A percentile compares a stretch with the other conserved stretches of the same genome.
Evolutionary conservation across 1,284 basidiomycete genomes (phyloP).

Genomic region (Rhodofomes roseus): DNA sequence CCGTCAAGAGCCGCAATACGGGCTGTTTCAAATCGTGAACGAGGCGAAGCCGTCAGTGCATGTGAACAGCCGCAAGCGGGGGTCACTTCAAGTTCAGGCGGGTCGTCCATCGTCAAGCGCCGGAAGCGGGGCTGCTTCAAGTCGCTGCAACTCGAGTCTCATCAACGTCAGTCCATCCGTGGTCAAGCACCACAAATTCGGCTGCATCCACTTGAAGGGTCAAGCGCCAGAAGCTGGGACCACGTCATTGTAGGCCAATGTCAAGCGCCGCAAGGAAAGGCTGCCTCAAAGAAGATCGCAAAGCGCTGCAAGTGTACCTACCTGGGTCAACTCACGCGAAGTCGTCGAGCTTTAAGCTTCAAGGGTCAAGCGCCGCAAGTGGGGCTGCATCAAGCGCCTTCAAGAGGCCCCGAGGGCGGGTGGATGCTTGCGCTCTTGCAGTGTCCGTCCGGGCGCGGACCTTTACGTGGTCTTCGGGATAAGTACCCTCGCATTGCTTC

Average conservation of each 20-base stretch:
- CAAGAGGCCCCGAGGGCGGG: not conserved
- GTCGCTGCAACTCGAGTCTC: too few species aligned
- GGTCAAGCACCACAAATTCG: too few species aligned
- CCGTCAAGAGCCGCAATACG: too few species aligned
- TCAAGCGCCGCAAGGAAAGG: not conserved
- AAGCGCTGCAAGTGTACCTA: not conserved
- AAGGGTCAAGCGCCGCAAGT: not conserved
- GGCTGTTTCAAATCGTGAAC: too few species aligned
- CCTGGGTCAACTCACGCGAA: not conserved
- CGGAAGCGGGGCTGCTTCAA: too few species aligned
- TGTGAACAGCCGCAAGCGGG: too few species aligned
- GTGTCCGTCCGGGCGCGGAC: not conserved
- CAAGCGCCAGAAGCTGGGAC: not conserved
- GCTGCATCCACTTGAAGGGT: too few species aligned
- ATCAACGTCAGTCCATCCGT: too few species aligned
- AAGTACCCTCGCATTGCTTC: not conserved
- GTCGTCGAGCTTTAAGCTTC: not conserved
- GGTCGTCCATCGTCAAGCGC: too few species aligned
- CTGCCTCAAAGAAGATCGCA: not conserved
- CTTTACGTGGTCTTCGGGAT: not conserved
- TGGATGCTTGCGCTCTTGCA: not conserved
- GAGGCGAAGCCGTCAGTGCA: too few species aligned
- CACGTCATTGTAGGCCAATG: not conserved
- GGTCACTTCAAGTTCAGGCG: too few species aligned
- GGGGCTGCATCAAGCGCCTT: not conserved